phyloP scores from a whole-genome alignment of 2,329 filamentous ascomycete genomes.

The Fusarium nygamai region DNA sequence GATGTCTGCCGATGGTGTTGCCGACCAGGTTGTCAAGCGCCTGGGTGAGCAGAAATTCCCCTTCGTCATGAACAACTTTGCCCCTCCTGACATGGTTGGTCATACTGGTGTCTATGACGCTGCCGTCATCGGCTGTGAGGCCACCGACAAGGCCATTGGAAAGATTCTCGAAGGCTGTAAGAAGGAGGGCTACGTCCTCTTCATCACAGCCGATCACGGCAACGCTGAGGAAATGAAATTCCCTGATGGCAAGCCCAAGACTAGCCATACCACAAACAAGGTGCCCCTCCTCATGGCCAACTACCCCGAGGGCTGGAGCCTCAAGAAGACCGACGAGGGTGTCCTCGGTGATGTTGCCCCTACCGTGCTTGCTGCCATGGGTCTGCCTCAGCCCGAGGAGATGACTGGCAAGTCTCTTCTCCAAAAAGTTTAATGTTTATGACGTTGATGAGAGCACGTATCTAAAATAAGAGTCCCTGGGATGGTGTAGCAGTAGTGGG shows the following conservation, averaged over 20 bases:
- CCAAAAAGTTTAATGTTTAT: slow-evolving; percentile 67
- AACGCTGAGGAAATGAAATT: slow-evolving; percentile 99
- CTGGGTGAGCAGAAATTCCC: slow-evolving; percentile 87
- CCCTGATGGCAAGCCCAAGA: slow-evolving; percentile 94
- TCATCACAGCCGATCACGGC: slow-evolving; percentile 96
- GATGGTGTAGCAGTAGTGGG: slow-evolving; percentile 23
- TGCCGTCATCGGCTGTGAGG: slow-evolving; percentile 82
- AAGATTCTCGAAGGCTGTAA: slow-evolving; percentile 93
- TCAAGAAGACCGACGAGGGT: slow-evolving; percentile 79
- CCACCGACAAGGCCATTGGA: slow-evolving; percentile 94
- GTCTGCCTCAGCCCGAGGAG: slow-evolving; percentile 86
- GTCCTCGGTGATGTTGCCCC: slow-evolving; percentile 98
- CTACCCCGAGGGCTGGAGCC: slow-evolving; percentile 86
- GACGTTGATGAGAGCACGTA: slow-evolving; percentile 1
- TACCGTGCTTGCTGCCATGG: slow-evolving; percentile 92
- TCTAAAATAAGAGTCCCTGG: background rate
- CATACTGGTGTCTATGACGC: slow-evolving; percentile 98
- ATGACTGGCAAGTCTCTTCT: slow-evolving; percentile 92
- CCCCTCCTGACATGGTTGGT: slow-evolving; percentile 98
- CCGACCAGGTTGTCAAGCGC: slow-evolving; percentile 88
- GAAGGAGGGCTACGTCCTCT: slow-evolving; percentile 90
- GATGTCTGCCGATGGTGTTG: slow-evolving; percentile 94
- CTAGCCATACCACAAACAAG: slow-evolving; percentile 96
- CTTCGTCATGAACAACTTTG: slow-evolving; percentile 99
- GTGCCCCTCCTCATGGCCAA: slow-evolving; percentile 99